Evolutionary conservation across 129 eudicot genomes (phyloP), one percentile per base, ranked within the genome.

Genomic region (Arctium minus): DNA sequence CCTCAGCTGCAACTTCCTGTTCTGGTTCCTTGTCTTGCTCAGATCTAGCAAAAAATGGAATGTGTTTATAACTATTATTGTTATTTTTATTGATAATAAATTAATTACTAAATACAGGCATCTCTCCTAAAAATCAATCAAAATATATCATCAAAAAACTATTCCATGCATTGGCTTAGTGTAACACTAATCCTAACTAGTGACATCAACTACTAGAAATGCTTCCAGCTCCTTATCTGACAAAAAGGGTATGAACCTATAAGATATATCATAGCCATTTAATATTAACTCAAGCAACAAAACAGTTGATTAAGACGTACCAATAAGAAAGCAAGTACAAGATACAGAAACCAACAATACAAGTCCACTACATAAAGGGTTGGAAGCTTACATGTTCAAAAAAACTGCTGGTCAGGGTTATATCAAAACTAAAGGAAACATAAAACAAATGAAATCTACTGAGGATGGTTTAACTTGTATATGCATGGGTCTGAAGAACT

Each of bases 21-120:
- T 96, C 99, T 56, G 97, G 99, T 86, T 96, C 99, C 76, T 93
- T 96, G 86, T 96, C 98, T 90, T 96, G 99, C 86, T 96, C 99
- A 65, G 98, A 96, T 88, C 99, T 96, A 83, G 74, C 77, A 74
- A 69, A 32, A 48, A 13, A 39, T 50, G 27, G 39, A 68, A 42
- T 33, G 29, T 74, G 36, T 33, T 29, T 9, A 69, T 73, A 65
- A 65, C 27, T 42, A 73, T n/a, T 60, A 31, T 82, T n/a, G 35
- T 75, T 3, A 75, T 40, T 30, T 44, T 40, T 8, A 69, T 62
- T 13, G 15, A 17, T 29, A 35, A 4, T 40, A 53, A 33, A 62
- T 2, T 32, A 13, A 48, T 42, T 64, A 42, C 18, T 83, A 73
- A 53, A 36, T 38, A 37, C 65, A 22, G 27, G 27, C 27, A 22